A percentile compares a stretch with the other conserved stretches of the same genome.
These are phyloP conservation scores for Colletotrichum cordylinicola DNA, from an alignment of 2,329 filamentous ascomycete species.

Conservation along the genomic window DNA sequence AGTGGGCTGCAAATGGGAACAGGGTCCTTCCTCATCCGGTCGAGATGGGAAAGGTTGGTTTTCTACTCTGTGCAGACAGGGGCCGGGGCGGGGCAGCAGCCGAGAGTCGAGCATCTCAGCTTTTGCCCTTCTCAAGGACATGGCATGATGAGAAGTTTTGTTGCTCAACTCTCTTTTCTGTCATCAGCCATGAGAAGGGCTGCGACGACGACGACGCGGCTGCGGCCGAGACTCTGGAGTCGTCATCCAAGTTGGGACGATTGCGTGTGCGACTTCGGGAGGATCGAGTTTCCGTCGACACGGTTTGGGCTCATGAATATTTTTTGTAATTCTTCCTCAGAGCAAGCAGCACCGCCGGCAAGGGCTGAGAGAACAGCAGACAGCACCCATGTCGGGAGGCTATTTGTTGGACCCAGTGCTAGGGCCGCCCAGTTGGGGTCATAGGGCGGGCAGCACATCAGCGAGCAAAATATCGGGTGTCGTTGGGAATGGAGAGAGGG, in stretches of 20 bases:
- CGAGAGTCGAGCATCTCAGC: neutral
- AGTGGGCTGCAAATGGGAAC: constrained; percentile 6
- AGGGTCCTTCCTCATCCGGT: constrained; percentile 20
- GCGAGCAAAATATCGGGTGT: neutral
- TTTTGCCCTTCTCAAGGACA: neutral
- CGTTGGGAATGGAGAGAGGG: neutral
- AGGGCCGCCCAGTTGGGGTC: constrained; percentile 1
- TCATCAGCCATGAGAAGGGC: neutral
- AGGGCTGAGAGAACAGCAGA: neutral
- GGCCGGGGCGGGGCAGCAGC: neutral
- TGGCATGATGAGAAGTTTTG: constrained; percentile 2
- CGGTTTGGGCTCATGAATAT: neutral
- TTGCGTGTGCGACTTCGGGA: constrained; percentile 14
- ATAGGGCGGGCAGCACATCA: constrained; percentile 7
- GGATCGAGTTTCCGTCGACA: neutral
- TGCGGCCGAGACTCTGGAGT: neutral
- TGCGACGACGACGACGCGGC: neutral
- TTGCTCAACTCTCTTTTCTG: neutral
- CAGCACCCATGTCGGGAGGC: constrained; percentile 8
- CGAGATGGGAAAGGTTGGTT: constrained; percentile 7
- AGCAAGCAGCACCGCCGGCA: neutral
- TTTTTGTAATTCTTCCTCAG: neutral
- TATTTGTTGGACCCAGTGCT: constrained; percentile 17
- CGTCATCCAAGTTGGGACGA: constrained; percentile 18
- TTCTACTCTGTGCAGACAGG: neutral